Evolutionary conservation across 345 rosid genomes (phyloP).

Genomic region (Crucihimalaya himalaica): DNA sequence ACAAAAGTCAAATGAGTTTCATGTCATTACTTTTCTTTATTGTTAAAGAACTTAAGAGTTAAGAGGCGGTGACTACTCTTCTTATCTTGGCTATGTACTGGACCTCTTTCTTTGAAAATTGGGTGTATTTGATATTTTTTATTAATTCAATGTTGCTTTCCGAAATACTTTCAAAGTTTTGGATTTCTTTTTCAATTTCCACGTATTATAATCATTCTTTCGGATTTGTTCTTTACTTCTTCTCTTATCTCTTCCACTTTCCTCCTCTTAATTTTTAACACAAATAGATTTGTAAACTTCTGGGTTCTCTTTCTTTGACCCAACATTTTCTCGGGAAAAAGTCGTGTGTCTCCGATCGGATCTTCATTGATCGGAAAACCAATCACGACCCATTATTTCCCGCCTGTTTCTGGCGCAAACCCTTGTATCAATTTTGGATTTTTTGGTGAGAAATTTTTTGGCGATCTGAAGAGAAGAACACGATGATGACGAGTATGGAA

Average conservation of each 20-base stretch:
- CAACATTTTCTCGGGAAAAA: constrained; percentile 25
- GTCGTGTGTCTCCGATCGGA: constrained; percentile 4
- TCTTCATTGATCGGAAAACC: constrained; percentile 1
- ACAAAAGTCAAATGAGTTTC: too few species aligned
- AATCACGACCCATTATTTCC: neutral
- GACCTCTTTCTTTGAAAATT: too few species aligned
- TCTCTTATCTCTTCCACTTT: constrained; percentile 18
- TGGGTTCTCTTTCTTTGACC: constrained; percentile 40
- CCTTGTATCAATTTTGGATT: constrained; percentile 18
- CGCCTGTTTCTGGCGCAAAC: constrained; percentile 1
- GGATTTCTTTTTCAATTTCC: neutral
- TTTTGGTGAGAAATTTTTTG: constrained; percentile 1
- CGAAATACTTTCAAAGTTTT: neutral
- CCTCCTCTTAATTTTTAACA: constrained; percentile 17
- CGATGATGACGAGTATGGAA: constrained; percentile 78
- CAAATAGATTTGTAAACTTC: neutral
- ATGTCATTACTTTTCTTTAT: too few species aligned
- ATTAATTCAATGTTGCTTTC: neutral
- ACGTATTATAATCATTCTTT: too few species aligned
- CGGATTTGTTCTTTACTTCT: constrained; percentile 8
- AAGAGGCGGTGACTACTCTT: too few species aligned
- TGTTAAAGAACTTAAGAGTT: too few species aligned
- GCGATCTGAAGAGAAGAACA: constrained; percentile 30
- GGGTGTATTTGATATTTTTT: neutral
- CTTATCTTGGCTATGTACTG: too few species aligned